Evolutionary conservation across 2,329 filamentous ascomycete genomes (phyloP).

Genomic region (Dactylellina drechsleri): DNA sequence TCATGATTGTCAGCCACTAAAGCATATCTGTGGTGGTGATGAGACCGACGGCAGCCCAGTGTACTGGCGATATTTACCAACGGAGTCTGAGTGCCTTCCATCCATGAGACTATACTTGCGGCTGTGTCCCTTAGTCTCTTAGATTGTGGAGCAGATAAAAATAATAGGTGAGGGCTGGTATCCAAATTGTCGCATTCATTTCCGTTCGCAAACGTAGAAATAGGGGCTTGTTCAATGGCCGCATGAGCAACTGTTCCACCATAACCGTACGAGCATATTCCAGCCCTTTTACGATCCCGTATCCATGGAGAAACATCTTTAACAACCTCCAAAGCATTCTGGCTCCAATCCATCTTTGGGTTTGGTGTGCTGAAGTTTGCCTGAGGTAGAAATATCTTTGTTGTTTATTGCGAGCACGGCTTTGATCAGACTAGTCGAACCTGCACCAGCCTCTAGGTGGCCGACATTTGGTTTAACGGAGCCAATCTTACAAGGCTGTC

Average conservation of each 20-base stretch:
- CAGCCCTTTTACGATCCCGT: constrained; percentile 56
- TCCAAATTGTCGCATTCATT: background rate
- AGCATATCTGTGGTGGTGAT: background rate
- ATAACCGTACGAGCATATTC: constrained; percentile 64
- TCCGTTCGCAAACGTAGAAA: background rate
- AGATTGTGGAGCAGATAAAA: background rate
- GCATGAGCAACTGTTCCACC: constrained; percentile 65
- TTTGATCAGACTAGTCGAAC: constrained; percentile 68
- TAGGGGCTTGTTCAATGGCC: constrained; percentile 60
- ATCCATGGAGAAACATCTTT: background rate
- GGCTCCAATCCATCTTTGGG: background rate
- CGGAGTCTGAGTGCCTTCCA: background rate
- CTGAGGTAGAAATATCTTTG: constrained; percentile 23
- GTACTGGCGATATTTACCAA: background rate
- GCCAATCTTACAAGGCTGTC: constrained; percentile 60
- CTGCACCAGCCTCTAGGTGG: constrained; percentile 67
- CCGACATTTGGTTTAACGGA: constrained; percentile 68
- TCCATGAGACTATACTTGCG: background rate
- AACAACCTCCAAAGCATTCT: background rate
- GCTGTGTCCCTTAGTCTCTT: background rate
- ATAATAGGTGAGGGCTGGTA: background rate
- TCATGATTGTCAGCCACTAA: background rate
- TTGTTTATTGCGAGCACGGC: constrained; percentile 67
- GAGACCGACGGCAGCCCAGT: background rate
- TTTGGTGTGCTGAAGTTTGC: background rate